phyloP scores from a whole-genome alignment of 1,139 yeast species.

The Saccharomycopsis hybrid region DNA sequence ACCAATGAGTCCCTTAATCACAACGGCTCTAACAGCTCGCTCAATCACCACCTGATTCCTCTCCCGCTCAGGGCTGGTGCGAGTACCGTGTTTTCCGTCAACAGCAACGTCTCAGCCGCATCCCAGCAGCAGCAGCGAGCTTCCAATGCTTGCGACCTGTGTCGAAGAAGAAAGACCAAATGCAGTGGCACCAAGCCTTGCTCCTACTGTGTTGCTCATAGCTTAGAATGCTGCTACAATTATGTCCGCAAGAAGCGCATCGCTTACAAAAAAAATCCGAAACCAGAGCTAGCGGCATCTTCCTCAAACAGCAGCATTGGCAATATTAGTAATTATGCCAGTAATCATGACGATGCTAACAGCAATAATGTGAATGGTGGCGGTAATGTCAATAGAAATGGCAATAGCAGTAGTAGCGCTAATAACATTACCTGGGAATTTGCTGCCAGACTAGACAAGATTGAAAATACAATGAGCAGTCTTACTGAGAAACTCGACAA shows the following conservation, averaged over 20 bases:
- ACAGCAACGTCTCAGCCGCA: background rate
- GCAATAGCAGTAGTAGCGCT: too few species aligned
- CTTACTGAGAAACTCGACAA: conserved; percentile 2
- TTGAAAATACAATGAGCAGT: background rate
- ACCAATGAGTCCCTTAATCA: too few species aligned
- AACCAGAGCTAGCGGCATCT: too few species aligned
- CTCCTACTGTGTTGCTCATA: conserved; percentile 13
- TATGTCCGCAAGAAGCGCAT: conserved; percentile 19
- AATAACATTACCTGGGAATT: background rate
- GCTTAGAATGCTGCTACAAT: conserved; percentile 13
- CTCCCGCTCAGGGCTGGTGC: background rate
- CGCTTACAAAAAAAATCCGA: conserved; percentile 7
- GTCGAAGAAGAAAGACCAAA: conserved; percentile 19
- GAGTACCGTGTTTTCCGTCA: background rate
- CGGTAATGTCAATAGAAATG: too few species aligned
- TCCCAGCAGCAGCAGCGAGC: conserved; percentile 4
- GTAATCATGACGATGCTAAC: background rate
- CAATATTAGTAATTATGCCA: background rate
- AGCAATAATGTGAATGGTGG: too few species aligned
- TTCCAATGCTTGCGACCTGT: conserved; percentile 18
- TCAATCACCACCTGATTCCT: too few species aligned
- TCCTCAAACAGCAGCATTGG: background rate
- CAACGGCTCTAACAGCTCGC: too few species aligned
- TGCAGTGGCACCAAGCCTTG: conserved; percentile 19
- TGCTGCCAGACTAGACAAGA: background rate